Evolutionary conservation across 23 red algal genomes (phyloP).

Genomic region (Pyropia yezoensis): DNA sequence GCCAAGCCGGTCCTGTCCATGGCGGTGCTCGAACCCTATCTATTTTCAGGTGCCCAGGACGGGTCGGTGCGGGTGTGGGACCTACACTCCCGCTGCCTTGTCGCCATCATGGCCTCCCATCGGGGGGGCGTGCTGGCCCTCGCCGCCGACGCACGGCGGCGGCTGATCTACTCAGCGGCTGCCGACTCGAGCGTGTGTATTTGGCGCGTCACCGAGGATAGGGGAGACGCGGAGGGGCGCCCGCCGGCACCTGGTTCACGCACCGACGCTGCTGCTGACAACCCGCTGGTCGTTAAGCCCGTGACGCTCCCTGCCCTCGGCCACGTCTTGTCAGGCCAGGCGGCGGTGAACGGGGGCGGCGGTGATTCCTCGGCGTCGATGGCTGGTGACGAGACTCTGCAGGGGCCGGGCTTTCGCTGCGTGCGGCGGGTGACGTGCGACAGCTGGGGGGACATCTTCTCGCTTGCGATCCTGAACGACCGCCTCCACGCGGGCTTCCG

Average conservation of each 20-base stretch:
- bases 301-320: too few relatives aligned
- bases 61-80: slow-evolving; percentile 63
- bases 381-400: too few relatives aligned
- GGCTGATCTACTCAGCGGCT: slow-evolving; percentile 26
- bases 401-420: slow-evolving; percentile 5
- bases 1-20: slow-evolving; percentile 35
- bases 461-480: slow-evolving; percentile 27
- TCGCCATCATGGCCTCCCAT: slow-evolving; percentile 13
- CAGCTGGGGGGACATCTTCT: slow-evolving; percentile 47
- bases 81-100: slow-evolving; percentile 18
- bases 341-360: too few relatives aligned
- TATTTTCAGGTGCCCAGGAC: slow-evolving; percentile 50
- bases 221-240: too few relatives aligned
- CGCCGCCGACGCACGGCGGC: slow-evolving; percentile 14
- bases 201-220: slow-evolving; percentile 18
- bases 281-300: too few relatives aligned
- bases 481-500: slow-evolving; percentile 55
- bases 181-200: slow-evolving; percentile 30
- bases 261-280: too few relatives aligned
- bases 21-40: slow-evolving; percentile 20
- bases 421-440: slow-evolving; percentile 30
- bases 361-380: too few relatives aligned
- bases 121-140: slow-evolving; percentile 29
- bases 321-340: too few relatives aligned
- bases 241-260: too few relatives aligned